Percentiles rank a stretch among this genome's conserved stretches.
These are phyloP conservation scores for Colletotrichum brevisporum DNA, from an alignment of 2,329 filamentous ascomycete genomes.

Conservation along the genomic window DNA sequence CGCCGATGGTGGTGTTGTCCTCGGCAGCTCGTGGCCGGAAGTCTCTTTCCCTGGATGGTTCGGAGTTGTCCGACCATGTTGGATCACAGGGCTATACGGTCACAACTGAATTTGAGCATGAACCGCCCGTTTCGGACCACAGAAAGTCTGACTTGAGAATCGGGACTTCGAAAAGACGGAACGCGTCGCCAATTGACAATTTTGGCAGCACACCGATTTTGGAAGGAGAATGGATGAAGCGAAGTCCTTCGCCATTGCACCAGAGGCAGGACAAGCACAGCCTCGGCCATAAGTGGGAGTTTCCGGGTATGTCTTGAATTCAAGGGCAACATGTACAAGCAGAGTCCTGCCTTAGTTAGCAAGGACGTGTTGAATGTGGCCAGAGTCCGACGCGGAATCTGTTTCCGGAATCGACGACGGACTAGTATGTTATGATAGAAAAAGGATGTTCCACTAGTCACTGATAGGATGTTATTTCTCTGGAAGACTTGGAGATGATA, in stretches of 20 bases:
- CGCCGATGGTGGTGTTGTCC: conserved; percentile 28
- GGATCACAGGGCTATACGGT: conserved; percentile 25
- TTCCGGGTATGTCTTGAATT: too few relatives aligned
- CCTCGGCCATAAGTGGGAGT: background rate
- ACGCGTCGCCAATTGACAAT: background rate
- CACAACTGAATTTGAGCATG: conserved; percentile 41
- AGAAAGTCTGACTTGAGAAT: background rate
- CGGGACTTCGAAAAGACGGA: too few relatives aligned
- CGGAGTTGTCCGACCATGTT: background rate
- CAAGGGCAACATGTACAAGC: too few relatives aligned
- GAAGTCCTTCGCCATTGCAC: conserved; percentile 42
- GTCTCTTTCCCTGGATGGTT: conserved; percentile 34
- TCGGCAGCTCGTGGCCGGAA: conserved; percentile 45
- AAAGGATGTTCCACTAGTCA: too few relatives aligned
- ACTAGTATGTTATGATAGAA: too few relatives aligned
- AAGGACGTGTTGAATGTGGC: too few relatives aligned
- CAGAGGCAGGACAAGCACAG: conserved; percentile 13
- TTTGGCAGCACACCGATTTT: conserved; percentile 18
- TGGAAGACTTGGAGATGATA: too few relatives aligned
- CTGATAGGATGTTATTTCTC: too few relatives aligned
- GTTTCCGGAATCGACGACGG: too few relatives aligned
- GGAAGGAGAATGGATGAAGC: conserved; percentile 42
- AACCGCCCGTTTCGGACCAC: conserved; percentile 9
- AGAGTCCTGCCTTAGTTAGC: too few relatives aligned
- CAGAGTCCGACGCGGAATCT: too few relatives aligned